phyloP scores from a whole-genome alignment of 2,329 filamentous ascomycete species.

The Aureobasidium subglaciale region DNA sequence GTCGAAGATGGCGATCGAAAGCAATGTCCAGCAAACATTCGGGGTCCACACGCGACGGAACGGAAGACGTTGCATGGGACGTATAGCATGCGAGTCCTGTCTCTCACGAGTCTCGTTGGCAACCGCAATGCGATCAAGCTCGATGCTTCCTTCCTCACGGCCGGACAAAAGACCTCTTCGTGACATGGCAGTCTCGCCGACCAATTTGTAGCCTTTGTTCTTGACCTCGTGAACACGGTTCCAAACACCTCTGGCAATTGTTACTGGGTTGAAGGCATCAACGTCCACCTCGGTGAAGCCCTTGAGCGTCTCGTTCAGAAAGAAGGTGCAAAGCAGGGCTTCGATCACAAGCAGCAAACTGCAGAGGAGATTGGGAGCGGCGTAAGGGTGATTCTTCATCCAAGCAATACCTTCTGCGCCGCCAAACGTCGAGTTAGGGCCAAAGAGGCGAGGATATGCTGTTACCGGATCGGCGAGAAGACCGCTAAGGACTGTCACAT shows the following conservation, averaged over 20 bases:
- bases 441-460: constrained; percentile 52
- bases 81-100: constrained; percentile 16
- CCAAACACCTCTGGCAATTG: constrained; percentile 19
- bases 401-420: constrained; percentile 49
- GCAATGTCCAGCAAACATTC: constrained; percentile 50
- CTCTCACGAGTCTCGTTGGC: constrained; percentile 25
- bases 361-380: constrained; percentile 56
- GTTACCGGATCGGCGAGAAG: constrained; percentile 54
- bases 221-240: constrained; percentile 20
- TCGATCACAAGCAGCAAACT: constrained; percentile 49
- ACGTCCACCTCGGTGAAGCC: constrained; percentile 20
- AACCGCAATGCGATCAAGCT: constrained; percentile 27
- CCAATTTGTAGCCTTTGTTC: constrained; percentile 24
- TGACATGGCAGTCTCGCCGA: constrained; percentile 22
- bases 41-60: constrained; percentile 47
- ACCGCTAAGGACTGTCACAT: constrained; percentile 50
- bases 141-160: constrained; percentile 25
- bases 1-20: constrained; percentile 61
- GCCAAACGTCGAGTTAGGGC: constrained; percentile 47
- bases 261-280: constrained; percentile 22
- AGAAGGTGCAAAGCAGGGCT: constrained; percentile 48
- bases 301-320: constrained; percentile 49
- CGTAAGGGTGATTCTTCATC: constrained; percentile 57
- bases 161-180: constrained; percentile 28
- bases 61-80: constrained; percentile 36